Conservation (phyloP, 805 yeast species). For the Debaryomyces tyrocola region DNA sequence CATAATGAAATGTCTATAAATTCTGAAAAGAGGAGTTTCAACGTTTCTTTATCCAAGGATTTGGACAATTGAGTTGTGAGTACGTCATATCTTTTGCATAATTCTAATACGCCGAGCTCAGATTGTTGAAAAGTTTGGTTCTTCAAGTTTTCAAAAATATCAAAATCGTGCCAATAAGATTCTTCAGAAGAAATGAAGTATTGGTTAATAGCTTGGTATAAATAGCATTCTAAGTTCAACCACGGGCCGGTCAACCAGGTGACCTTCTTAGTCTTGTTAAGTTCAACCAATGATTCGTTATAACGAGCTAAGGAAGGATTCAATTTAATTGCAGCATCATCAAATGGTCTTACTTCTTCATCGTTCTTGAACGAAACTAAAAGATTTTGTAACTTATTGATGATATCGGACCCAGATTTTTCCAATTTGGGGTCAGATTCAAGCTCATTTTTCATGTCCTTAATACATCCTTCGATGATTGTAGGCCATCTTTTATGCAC, state of each 20-base stretch:
- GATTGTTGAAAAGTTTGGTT: conserved; percentile 74
- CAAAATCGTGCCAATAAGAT: conserved; percentile 49
- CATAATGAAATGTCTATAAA: conserved; percentile 86
- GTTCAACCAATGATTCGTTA: conserved; percentile 51
- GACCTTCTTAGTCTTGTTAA: conserved; percentile 24
- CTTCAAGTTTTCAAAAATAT: conserved; percentile 72
- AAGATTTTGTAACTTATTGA: conserved; percentile 40
- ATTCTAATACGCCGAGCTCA: conserved; percentile 72
- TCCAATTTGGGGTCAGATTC: conserved; percentile 21
- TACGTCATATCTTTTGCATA: conserved; percentile 60
- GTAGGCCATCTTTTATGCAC: conserved; percentile 85
- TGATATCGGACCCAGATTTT: conserved; percentile 50
- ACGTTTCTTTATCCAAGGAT: conserved; percentile 37
- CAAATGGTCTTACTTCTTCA: conserved; percentile 25
- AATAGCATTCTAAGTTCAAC: conserved; percentile 82
- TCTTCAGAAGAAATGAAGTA: conserved; percentile 32
- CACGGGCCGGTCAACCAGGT: conserved; percentile 90
- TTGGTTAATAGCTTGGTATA: conserved; percentile 66
- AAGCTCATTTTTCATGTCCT: conserved; percentile 53
- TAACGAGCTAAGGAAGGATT: conserved; percentile 54
- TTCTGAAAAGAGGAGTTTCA: conserved; percentile 70
- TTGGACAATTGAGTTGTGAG: conserved; percentile 32
- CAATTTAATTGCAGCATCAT: conserved; percentile 33
- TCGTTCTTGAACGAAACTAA: conserved; percentile 45
- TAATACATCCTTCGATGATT: conserved; percentile 65